Conservation (phyloP, 2,329 filamentous ascomycete genomes). For the Amphichorda felina region DNA sequence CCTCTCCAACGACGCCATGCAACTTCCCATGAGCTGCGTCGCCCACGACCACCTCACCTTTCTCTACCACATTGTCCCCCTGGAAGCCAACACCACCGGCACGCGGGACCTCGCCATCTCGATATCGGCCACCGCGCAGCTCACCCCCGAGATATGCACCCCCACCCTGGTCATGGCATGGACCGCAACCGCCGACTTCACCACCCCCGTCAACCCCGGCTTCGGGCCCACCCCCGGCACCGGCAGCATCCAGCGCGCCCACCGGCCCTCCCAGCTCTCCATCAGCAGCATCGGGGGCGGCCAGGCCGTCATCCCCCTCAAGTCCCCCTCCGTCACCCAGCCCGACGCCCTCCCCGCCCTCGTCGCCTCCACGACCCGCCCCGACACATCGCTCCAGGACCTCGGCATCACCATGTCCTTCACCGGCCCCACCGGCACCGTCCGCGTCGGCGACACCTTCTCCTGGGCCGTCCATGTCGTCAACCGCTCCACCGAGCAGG, state of each 20-base stretch:
- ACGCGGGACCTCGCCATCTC: conserved; percentile 46
- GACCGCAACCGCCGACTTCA: conserved; percentile 60
- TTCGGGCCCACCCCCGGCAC: conserved; percentile 42
- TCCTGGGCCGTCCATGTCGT: conserved; percentile 65
- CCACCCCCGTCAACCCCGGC: conserved; percentile 49
- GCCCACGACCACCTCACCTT: conserved; percentile 67
- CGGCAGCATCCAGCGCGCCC: conserved; percentile 47
- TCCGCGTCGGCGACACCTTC: conserved; percentile 56
- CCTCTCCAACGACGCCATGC: conserved; percentile 35
- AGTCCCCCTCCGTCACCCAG: conserved; percentile 42
- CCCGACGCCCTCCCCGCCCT: conserved; percentile 49
- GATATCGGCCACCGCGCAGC: conserved; percentile 46
- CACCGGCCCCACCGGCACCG: conserved; percentile 41
- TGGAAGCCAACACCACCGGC: conserved; percentile 20
- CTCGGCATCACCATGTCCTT: conserved; percentile 70
- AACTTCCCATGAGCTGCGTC: conserved; percentile 48
- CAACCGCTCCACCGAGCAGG: conserved; percentile 38
- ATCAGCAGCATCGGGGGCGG: conserved; percentile 38
- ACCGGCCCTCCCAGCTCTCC: conserved; percentile 52
- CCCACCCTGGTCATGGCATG: conserved; percentile 54
- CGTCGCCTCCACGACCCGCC: conserved; percentile 36
- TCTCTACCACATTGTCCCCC: conserved; percentile 53
- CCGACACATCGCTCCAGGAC: conserved; percentile 38
- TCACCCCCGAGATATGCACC: conserved; percentile 43
- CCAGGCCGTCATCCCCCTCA: conserved; percentile 40